Percentiles rank a stretch among this genome's conserved stretches.
These are phyloP conservation scores for Oehlia diaphana DNA, from an alignment of 192 early-diverging fungal genomes.

Conservation along the genomic window DNA sequence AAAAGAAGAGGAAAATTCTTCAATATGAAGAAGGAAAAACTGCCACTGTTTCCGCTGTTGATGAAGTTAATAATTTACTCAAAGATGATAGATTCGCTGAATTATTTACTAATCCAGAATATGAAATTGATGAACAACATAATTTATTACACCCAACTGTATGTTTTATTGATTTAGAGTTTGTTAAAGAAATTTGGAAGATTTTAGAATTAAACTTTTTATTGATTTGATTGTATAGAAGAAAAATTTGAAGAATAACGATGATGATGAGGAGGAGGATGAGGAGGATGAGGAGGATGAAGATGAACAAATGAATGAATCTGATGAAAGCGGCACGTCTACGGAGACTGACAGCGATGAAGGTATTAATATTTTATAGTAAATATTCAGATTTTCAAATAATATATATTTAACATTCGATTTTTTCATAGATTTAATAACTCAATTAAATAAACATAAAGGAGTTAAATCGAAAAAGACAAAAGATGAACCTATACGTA, in stretches of 20 bases:
- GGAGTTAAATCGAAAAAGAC: background rate
- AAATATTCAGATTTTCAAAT: background rate
- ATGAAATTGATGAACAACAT: slow-evolving; percentile 88
- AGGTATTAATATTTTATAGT: slow-evolving; percentile 6
- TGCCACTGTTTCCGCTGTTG: background rate
- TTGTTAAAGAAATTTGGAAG: background rate
- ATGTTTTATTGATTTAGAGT: background rate
- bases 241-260: background rate
- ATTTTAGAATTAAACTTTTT: too few relatives aligned
- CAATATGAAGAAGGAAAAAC: slow-evolving; percentile 38
- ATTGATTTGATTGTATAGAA: slow-evolving; percentile 20
- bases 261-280: slow-evolving; percentile 31
- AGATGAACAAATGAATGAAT: slow-evolving; percentile 12
- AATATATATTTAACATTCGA: background rate
- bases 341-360: slow-evolving; percentile 44
- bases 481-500: background rate
- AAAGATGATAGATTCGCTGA: slow-evolving; percentile 85
- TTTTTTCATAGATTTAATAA: slow-evolving; percentile 11
- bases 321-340: slow-evolving; percentile 31
- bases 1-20: slow-evolving; percentile 42
- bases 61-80: slow-evolving; percentile 55
- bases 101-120: slow-evolving; percentile 90
- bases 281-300: slow-evolving; percentile 31
- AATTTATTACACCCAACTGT: slow-evolving; percentile 62
- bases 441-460: background rate